A percentile compares a stretch with the other conserved stretches of the same genome.
Conservation (phyloP, 768 basidiomycete species). For the Suillus lakei region DNA sequence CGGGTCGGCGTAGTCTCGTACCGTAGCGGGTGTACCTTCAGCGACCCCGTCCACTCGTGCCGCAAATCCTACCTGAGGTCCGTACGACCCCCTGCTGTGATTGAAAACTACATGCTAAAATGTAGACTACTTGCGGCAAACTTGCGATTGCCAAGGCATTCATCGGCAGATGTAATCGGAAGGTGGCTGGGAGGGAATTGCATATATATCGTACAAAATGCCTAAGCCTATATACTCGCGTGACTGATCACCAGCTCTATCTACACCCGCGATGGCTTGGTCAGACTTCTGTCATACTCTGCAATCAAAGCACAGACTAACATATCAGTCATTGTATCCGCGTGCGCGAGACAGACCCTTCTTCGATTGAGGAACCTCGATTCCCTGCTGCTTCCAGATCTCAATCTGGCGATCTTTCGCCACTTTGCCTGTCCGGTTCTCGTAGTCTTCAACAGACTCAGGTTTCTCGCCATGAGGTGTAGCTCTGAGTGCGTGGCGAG, state of each 20-base stretch:
- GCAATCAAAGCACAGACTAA: neutral
- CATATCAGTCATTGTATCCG: constrained; percentile 64
- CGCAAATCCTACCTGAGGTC: too few relatives aligned
- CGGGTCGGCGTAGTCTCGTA: too few relatives aligned
- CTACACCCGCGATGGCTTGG: neutral
- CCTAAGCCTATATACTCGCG: too few relatives aligned
- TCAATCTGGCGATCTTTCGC: constrained; percentile 78
- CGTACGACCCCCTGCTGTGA: too few relatives aligned
- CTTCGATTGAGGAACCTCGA: constrained; percentile 41
- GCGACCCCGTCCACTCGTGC: too few relatives aligned
- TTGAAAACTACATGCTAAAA: too few relatives aligned
- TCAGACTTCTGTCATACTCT: constrained; percentile 26
- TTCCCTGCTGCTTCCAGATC: constrained; percentile 70
- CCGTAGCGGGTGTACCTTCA: too few relatives aligned
- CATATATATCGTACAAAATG: too few relatives aligned
- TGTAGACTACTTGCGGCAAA: too few relatives aligned
- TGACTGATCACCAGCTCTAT: neutral
- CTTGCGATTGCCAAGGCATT: too few relatives aligned
- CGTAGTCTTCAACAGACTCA: constrained; percentile 74
- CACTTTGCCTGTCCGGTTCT: constrained; percentile 60
- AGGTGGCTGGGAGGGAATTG: too few relatives aligned
- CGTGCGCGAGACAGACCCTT: constrained; percentile 43
- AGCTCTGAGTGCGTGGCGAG: constrained; percentile 77
- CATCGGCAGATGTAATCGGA: too few relatives aligned
- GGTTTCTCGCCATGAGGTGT: constrained; percentile 85